Percentiles rank a stretch among this genome's conserved stretches.
These are phyloP conservation scores for Rhynchospora pubera DNA, from an alignment of 176 grass and related monocot species.

Conservation along the genomic window DNA sequence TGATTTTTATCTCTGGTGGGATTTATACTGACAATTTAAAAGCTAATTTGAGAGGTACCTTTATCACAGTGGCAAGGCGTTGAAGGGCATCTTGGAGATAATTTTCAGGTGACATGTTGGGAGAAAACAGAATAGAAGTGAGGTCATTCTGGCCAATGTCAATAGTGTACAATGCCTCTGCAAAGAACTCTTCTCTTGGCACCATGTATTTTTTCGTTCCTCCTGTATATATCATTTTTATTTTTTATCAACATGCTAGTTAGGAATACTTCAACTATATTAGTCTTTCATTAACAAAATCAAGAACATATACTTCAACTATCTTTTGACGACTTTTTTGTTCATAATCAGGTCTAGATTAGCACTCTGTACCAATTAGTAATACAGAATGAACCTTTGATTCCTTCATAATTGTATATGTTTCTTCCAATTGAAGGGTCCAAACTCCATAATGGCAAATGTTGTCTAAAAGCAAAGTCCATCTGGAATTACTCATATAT, in stretches of 20 bases:
- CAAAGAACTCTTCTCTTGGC: constrained; percentile 65
- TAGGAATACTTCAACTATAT: not conserved
- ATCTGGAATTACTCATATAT: not conserved
- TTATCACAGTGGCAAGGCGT: constrained; percentile 46
- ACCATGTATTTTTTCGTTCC: constrained; percentile 55
- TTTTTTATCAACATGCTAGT: not conserved
- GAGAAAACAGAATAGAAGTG: constrained; percentile 57
- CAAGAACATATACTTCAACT: not conserved
- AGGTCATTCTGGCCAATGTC: constrained; percentile 97
- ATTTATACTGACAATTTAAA: not conserved
- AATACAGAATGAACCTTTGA: not conserved
- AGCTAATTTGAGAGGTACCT: constrained; percentile 40
- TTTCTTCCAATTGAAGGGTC: not conserved
- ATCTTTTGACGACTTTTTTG: not conserved
- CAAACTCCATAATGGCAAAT: not conserved
- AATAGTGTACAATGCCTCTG: constrained; percentile 76
- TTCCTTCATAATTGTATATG: not conserved
- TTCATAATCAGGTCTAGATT: not conserved
- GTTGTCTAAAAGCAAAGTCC: not conserved
- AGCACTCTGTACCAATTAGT: not conserved
- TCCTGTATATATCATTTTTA: constrained; percentile 12
- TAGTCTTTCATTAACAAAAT: not conserved
- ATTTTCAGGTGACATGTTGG: constrained; percentile 36
- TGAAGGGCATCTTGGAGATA: constrained; percentile 55
- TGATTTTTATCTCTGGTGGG: not conserved